Percentiles rank a stretch among this genome's conserved stretches.
phyloP scores from a whole-genome alignment of 2,329 filamentous ascomycete species.

The Pyricularia pennisetigena region DNA sequence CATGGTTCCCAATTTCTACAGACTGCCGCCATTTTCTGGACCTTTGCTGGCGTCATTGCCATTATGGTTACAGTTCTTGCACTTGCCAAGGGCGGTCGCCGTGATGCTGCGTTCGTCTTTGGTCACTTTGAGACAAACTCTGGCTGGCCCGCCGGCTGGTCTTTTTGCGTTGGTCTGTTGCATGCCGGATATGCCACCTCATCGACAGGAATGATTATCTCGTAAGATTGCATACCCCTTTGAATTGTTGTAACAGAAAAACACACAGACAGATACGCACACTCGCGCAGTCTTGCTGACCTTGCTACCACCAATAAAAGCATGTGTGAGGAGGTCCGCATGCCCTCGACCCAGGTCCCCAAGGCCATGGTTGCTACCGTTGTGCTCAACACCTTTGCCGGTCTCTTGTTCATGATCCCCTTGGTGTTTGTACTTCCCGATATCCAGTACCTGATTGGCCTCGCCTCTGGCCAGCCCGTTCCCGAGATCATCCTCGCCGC shows the following conservation, averaged over 20 bases:
- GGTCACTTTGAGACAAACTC: conserved; percentile 58
- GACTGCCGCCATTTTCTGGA: conserved; percentile 68
- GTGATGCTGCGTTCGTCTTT: conserved; percentile 53
- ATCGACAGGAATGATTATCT: conserved; percentile 72
- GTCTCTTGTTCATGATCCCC: conserved; percentile 59
- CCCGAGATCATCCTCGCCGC: conserved; percentile 55
- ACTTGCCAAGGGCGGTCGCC: conserved; percentile 59
- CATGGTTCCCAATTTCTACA: conserved; percentile 17
- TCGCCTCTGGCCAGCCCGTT: conserved; percentile 50
- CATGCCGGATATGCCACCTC: conserved; percentile 67
- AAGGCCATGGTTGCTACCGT: conserved; percentile 64
- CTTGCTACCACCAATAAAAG: conserved; percentile 21
- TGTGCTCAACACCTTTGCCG: conserved; percentile 55
- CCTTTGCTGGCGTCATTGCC: conserved; percentile 59
- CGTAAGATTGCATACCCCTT: conserved; percentile 44
- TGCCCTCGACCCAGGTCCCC: conserved; percentile 57
- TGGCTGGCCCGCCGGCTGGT: conserved; percentile 63
- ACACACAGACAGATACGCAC: too few species aligned
- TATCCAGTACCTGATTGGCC: conserved; percentile 39
- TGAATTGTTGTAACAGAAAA: too few species aligned
- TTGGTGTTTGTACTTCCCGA: conserved; percentile 61
- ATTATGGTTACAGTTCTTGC: conserved; percentile 53
- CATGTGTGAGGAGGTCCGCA: conserved; percentile 65
- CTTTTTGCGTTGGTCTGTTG: conserved; percentile 62
- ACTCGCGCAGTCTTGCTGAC: too few species aligned